Base-by-base conservation (phyloP, 441 rosid genomes). In the Dalechampia spathulata region DNA sequence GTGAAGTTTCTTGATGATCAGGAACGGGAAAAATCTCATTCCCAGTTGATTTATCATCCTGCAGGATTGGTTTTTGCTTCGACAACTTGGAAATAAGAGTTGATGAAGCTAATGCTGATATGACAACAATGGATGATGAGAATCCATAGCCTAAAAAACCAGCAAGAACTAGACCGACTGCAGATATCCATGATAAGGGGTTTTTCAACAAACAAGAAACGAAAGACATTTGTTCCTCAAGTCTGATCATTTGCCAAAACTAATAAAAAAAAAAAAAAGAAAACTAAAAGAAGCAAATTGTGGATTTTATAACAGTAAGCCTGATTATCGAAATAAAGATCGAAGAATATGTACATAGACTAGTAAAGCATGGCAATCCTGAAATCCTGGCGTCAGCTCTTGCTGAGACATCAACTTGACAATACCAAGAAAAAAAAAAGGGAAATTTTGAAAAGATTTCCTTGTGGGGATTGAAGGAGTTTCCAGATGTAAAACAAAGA, bases 81-180 rank as follows among this genome's bases (percentile, higher is more conserved):
- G 70, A 37, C 49, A 66, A 63, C 20, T 68, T 55, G 63, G 75
- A 72, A 59, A 82, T 34, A 60, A 73, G 32, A 49, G 74, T 65
- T 4, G 82, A 74, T 32, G 75, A 28, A 20, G 76, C 64, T 68
- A 77, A 55, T 54, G 71, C 57, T 56, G 72, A 46, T 45, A 76
- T 49, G 32, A 72, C 64, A 48, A 80, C 15, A 60, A 81, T 11
- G 32, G 73, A 30, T 56, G 80, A 63, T 0, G 53, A 59, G 53
- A 75, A 30, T 30, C 79, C 74, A 43, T 62, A 68, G 39, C 75
- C 73, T 22, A 67, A 15, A 47, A 74, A 60, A 65, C 63, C 53
- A 61, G 75, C 68, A 55, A 78, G 52, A 43, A 64, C 54, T 48
- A 66, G 67, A 27, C 60, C 74, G 40, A 76, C 63, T 74, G 64